Evolutionary conservation across 2,329 filamentous ascomycete species (phyloP).

Genomic region (Pleoardoris graminearum): DNA sequence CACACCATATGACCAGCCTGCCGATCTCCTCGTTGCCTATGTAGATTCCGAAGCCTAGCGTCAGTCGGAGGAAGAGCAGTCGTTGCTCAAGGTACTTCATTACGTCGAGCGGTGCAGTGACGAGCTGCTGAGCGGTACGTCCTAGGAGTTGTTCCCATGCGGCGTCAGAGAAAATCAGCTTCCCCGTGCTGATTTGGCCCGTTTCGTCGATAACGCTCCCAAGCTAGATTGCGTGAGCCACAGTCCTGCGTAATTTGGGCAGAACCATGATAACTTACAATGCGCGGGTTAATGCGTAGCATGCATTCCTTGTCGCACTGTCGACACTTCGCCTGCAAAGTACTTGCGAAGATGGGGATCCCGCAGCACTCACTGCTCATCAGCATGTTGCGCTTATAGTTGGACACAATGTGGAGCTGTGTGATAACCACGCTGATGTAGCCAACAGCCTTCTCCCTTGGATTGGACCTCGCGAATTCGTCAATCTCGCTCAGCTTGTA

Average conservation of each 20-base stretch:
- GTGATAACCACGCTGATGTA: conserved; percentile 52
- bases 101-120: conserved; percentile 42
- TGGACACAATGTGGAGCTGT: conserved; percentile 46
- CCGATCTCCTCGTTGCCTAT: conserved; percentile 37
- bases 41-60: conserved; percentile 60
- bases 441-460: conserved; percentile 45
- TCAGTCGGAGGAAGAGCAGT: conserved; percentile 57
- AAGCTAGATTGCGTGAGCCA: conserved; percentile 31
- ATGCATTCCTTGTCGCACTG: conserved; percentile 45
- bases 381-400: conserved; percentile 50
- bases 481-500: conserved; percentile 53
- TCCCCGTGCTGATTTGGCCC: conserved; percentile 55
- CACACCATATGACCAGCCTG: conserved; percentile 39
- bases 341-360: conserved; percentile 59
- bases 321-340: conserved; percentile 43
- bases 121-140: conserved; percentile 50
- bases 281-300: conserved; percentile 49
- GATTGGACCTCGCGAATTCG: conserved; percentile 38
- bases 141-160: conserved; percentile 60
- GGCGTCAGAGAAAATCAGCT: conserved; percentile 57
- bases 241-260: not conserved
- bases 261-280: conserved; percentile 30
- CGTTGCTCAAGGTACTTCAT: conserved; percentile 57
- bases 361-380: conserved; percentile 57
- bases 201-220: conserved; percentile 59